Percentiles rank a stretch among this genome's conserved stretches.
phyloP scores from a whole-genome alignment of 2,329 filamentous ascomycete species.

The Curvularia sp. region DNA sequence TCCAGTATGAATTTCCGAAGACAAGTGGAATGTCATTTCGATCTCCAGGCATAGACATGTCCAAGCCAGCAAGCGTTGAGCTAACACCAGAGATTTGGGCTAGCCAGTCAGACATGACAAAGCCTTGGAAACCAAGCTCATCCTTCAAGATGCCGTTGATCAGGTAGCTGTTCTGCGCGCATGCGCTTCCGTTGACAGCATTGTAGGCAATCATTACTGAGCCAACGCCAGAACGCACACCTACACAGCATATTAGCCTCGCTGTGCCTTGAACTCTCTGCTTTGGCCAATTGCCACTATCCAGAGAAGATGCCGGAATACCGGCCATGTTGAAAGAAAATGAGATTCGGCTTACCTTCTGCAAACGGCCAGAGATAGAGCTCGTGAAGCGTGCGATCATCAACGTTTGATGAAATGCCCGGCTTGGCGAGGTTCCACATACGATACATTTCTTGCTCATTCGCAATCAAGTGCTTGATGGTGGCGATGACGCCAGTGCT shows the following conservation, averaged over 20 bases:
- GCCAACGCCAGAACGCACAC: conserved; percentile 76
- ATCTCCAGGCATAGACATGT: conserved; percentile 81
- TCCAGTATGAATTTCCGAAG: conserved; percentile 66
- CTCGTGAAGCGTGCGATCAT: conserved; percentile 77
- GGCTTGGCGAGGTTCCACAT: conserved; percentile 53
- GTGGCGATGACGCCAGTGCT: conserved; percentile 76
- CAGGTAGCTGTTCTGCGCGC: conserved; percentile 76
- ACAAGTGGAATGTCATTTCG: conserved; percentile 57
- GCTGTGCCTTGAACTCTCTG: neutral
- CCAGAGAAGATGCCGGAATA: neutral
- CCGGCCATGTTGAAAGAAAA: neutral
- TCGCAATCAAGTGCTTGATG: conserved; percentile 72
- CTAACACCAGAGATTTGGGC: conserved; percentile 82
- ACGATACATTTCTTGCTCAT: conserved; percentile 70
- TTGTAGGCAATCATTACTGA: conserved; percentile 84
- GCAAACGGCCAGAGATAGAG: conserved; percentile 88
- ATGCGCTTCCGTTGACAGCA: conserved; percentile 62
- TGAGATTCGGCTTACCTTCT: conserved; percentile 57
- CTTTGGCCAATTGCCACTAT: too few relatives aligned
- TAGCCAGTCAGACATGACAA: conserved; percentile 81
- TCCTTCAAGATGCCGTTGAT: conserved; percentile 87
- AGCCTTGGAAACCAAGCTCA: conserved; percentile 80
- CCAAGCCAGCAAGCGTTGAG: conserved; percentile 80
- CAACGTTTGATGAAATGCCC: conserved; percentile 66
- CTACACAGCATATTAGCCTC: neutral